phyloP scores from a whole-genome alignment of 768 basidiomycete genomes.

The Astraeus odoratus region DNA sequence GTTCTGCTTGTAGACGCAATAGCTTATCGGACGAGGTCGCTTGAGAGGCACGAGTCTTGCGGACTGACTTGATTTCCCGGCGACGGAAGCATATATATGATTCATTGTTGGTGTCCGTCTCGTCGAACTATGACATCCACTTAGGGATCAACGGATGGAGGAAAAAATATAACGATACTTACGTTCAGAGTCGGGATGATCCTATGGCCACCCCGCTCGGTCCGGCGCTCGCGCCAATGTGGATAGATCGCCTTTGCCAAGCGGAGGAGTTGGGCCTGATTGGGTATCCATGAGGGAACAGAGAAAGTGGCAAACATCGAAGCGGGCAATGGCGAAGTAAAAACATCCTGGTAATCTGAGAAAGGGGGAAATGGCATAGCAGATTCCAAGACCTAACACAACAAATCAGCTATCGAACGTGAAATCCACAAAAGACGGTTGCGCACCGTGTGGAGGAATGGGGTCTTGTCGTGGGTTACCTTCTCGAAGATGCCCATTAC shows the following conservation, averaged over 20 bases:
- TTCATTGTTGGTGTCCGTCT: conserved; percentile 82
- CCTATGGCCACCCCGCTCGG: conserved; percentile 71
- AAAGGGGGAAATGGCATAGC: conserved; percentile 69
- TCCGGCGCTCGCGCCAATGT: conserved; percentile 83
- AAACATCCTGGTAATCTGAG: conserved; percentile 58
- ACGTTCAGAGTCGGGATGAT: conserved; percentile 90
- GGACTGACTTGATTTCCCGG: conserved; percentile 86
- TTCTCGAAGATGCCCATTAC: conserved; percentile 94
- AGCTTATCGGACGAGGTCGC: conserved; percentile 87
- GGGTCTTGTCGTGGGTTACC: conserved; percentile 81
- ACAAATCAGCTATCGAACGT: conserved; percentile 1
- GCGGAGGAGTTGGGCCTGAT: conserved; percentile 52
- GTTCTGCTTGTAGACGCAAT: conserved; percentile 69
- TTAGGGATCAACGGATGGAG: neutral
- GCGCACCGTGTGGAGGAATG: conserved; percentile 85
- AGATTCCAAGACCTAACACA: conserved; percentile 50
- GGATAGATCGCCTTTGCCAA: conserved; percentile 74
- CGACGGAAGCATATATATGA: conserved; percentile 97
- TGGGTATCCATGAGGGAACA: conserved; percentile 64
- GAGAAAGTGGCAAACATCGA: conserved; percentile 58
- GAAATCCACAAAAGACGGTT: neutral
- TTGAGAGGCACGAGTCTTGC: conserved; percentile 92
- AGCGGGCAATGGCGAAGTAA: conserved; percentile 47
- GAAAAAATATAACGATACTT: conserved; percentile 22
- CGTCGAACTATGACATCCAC: conserved; percentile 56